Percentiles rank a stretch among this genome's conserved stretches.
phyloP scores from a whole-genome alignment of 352 stramenopile genomes.

The Phytophthora ohioensis region DNA sequence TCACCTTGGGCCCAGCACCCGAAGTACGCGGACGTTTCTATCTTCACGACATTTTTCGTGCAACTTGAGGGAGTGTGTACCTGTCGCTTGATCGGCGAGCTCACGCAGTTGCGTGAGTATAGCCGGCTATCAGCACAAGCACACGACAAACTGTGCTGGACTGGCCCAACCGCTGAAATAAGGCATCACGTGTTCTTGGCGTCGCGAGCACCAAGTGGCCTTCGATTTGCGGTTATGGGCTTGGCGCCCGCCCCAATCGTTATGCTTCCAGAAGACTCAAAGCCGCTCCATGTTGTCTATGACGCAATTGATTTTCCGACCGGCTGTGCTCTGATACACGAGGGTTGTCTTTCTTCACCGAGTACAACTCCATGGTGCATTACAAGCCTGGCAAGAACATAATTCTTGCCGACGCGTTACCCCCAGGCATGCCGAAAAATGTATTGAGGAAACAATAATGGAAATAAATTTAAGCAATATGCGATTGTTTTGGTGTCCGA shows the following conservation, averaged over 20 bases:
- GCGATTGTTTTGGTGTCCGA: no score
- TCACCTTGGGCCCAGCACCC: no score
- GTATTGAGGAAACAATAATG: no score
- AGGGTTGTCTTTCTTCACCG: neutral
- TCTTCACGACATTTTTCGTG: no score
- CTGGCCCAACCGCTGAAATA: constrained; percentile 9
- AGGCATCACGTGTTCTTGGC: neutral
- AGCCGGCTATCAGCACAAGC: constrained; percentile 34
- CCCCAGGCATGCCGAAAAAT: no score
- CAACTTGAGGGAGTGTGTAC: no score
- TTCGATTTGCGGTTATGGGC: constrained; percentile 1
- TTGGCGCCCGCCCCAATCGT: neutral
- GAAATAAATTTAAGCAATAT: no score
- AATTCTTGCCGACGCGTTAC: neutral
- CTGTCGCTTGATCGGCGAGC: no score
- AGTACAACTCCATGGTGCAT: neutral
- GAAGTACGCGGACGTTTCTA: no score
- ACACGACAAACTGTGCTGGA: constrained; percentile 15
- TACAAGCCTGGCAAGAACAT: neutral
- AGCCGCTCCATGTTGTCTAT: neutral
- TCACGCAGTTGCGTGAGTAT: no score
- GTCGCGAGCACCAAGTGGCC: neutral
- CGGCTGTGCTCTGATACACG: neutral
- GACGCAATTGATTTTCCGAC: neutral
- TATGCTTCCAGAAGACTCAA: neutral